A percentile compares a stretch with the other conserved stretches of the same genome.
These are phyloP conservation scores for Plasmodium chabaudi DNA, from an alignment of 169 alveolate genomes.

Conservation along the genomic window DNA sequence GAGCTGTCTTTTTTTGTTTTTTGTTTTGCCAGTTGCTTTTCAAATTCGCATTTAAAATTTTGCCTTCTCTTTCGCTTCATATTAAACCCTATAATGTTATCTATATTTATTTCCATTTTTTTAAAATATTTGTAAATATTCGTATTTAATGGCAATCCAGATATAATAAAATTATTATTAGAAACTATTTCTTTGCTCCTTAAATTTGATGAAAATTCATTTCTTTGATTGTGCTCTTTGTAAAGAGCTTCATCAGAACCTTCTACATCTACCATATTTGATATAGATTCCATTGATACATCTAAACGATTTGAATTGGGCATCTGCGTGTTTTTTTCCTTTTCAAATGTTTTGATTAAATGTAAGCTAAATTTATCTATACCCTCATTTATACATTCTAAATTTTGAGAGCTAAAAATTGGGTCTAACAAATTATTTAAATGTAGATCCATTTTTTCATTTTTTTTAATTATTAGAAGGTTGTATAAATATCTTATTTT, in stretches of 20 bases:
- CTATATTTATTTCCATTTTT: conserved; percentile 30
- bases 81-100: conserved; percentile 24
- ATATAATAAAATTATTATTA: conserved; percentile 14
- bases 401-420: conserved; percentile 5
- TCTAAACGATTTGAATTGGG: background rate
- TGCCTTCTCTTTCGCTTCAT: background rate
- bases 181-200: background rate
- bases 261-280: background rate
- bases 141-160: conserved; percentile 43
- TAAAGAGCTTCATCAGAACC: background rate
- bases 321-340: conserved; percentile 5
- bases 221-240: background rate
- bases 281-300: background rate
- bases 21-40: background rate
- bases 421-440: background rate
- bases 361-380: conserved; percentile 1
- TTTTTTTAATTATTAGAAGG: conserved; percentile 20
- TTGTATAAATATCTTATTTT: conserved; percentile 43
- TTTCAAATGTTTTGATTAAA: background rate
- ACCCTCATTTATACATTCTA: background rate
- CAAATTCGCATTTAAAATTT: background rate
- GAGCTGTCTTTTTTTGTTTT: background rate
- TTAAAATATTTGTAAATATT: conserved; percentile 26
- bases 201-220: background rate
- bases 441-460: background rate